These are phyloP conservation scores for Spinacia oleracea DNA, from an alignment of 179 eudicot genomes.

Conservation along the genomic window DNA sequence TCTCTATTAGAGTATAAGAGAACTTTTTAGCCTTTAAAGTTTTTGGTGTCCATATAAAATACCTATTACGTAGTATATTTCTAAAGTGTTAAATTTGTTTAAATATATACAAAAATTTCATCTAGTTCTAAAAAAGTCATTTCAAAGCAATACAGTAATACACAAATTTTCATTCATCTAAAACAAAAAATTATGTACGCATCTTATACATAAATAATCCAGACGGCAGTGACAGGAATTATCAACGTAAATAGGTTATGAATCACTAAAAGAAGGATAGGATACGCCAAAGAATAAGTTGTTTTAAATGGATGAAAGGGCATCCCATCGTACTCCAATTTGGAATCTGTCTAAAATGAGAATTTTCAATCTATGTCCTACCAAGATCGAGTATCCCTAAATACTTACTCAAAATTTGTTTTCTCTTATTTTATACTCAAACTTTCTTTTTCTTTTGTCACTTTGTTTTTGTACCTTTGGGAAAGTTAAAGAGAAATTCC, in stretches of 20 bases:
- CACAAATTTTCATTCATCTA: too few species aligned
- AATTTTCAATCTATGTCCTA: background rate
- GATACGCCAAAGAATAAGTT: conserved; percentile 5
- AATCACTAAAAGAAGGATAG: conserved; percentile 27
- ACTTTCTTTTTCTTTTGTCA: background rate
- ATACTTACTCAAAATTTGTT: background rate
- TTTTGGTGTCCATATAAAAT: too few species aligned
- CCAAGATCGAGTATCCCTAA: background rate
- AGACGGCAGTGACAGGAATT: conserved; percentile 3
- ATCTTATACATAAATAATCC: too few species aligned
- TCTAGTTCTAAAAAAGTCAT: too few species aligned
- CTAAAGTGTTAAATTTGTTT: too few species aligned
- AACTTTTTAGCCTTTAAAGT: too few species aligned
- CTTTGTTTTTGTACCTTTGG: background rate
- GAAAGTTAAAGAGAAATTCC: too few species aligned
- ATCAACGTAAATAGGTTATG: conserved; percentile 20
- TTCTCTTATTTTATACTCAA: background rate
- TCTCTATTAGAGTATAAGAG: too few species aligned
- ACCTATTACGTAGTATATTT: too few species aligned
- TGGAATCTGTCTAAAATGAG: background rate
- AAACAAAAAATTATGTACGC: too few species aligned
- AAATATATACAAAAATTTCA: too few species aligned
- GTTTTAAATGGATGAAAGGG: conserved; percentile 1
- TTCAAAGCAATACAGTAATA: too few species aligned
- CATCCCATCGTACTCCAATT: conserved; percentile 16